Evolutionary conservation across 768 basidiomycete genomes (phyloP), one percentile per base, ranked within the genome.

Genomic region (Lentinus brumalis): DNA sequence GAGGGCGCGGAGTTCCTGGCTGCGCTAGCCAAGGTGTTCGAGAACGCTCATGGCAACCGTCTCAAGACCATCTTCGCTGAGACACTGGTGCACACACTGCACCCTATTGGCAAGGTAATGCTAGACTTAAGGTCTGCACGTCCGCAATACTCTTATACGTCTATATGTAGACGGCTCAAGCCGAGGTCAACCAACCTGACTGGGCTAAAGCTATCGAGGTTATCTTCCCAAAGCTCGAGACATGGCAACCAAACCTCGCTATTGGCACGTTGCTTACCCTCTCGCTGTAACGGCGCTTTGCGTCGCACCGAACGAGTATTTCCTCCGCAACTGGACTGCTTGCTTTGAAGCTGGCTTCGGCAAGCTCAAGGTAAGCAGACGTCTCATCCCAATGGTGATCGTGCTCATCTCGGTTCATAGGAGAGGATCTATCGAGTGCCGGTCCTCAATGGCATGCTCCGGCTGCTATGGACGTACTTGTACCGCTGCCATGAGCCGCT

Each of bases 381-480:
- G 35, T 38, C 52, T 55, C n/a, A 39, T 26, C 38, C 21, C 53
- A 44, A 6, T n/a, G 58, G 5, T 7, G 40, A 58, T n/a, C 55
- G 29, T 45, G 62, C 59, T 62, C 46, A 65, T 31, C 50, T 31
- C 0, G 52, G 45, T 16, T 16, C 40, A 16, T 59, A 96, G 94
- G 95, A 97, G 67, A 91, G 89, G 64, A 79, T 86, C 0, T 79
- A 82, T 57, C 85, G 94, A 12, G 77, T 83, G 0, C 80, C 85
- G 2, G 82, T 92, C 21, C 79, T 96, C 76, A 96, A 95, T 65
- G 91, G 92, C 12, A 83, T 91, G 57, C 71, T 94, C 63, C 86
- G 96, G 9, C 74, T 97, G 44, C 76, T 95, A 38, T 98, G 95
- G 96, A 92, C 94, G 2, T 98, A 97, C 73, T 79, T 97, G n/a